Conservation (phyloP, 2,329 filamentous ascomycete genomes). For the Mycogone perniciosa region DNA sequence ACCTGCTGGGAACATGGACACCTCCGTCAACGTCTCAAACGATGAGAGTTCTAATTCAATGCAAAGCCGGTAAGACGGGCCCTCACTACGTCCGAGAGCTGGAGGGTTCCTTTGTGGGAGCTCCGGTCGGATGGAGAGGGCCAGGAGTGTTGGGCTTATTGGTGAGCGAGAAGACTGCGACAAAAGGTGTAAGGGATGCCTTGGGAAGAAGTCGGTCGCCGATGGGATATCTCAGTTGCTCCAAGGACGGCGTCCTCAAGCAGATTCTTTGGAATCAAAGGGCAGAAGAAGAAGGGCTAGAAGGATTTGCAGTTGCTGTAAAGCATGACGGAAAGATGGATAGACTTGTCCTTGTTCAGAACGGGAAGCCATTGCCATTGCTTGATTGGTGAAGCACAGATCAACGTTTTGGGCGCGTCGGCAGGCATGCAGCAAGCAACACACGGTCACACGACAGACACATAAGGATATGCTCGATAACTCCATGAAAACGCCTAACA, state of each 20-base stretch:
- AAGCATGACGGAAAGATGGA: constrained; percentile 26
- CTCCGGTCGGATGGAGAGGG: constrained; percentile 66
- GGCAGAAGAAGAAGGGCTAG: constrained; percentile 56
- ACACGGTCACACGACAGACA: no score
- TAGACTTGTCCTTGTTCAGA: constrained; percentile 5
- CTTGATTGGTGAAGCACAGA: neutral
- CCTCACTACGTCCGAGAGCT: constrained; percentile 66
- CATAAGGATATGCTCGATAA: no score
- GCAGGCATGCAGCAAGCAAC: no score
- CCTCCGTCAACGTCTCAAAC: constrained; percentile 36
- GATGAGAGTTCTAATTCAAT: constrained; percentile 54
- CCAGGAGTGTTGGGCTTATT: constrained; percentile 63
- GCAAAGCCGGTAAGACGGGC: constrained; percentile 56
- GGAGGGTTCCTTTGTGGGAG: constrained; percentile 69
- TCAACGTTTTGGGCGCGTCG: neutral
- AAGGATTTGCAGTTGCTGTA: constrained; percentile 49
- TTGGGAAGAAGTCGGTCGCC: constrained; percentile 61
- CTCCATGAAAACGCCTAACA: no score
- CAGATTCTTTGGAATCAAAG: constrained; percentile 69
- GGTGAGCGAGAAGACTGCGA: constrained; percentile 62
- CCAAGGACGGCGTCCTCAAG: constrained; percentile 48
- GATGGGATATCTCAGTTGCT: constrained; percentile 64
- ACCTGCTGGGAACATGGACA: constrained; percentile 65
- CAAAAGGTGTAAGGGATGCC: constrained; percentile 70
- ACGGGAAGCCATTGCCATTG: constrained; percentile 3